phyloP scores from a whole-genome alignment of 345 rosid species.

The Laguncularia racemosa region DNA sequence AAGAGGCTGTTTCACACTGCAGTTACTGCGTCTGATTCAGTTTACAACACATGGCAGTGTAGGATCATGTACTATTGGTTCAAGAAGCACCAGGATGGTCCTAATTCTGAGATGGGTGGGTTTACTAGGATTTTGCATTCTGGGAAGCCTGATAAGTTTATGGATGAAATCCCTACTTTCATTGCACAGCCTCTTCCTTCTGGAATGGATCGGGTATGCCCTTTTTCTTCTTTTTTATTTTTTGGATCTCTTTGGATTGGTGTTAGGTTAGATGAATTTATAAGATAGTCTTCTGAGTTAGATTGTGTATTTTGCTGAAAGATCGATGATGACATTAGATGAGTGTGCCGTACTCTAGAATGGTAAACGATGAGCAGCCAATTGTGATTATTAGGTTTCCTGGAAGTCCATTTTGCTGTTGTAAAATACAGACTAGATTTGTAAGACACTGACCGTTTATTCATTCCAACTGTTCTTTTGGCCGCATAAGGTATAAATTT shows the following conservation, averaged over 20 bases:
- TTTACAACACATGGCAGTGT: constrained; percentile 97
- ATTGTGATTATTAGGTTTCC: no score
- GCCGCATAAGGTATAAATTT: no score
- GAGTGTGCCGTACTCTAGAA: no score
- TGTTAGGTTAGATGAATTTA: neutral
- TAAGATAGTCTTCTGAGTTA: no score
- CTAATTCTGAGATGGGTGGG: constrained; percentile 84
- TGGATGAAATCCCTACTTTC: constrained; percentile 98
- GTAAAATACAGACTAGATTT: no score
- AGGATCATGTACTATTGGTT: constrained; percentile 98
- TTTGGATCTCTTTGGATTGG: neutral
- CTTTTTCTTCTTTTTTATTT: neutral
- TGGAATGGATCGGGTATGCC: constrained; percentile 83
- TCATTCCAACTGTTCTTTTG: no score
- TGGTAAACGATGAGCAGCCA: no score
- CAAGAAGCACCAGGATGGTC: constrained; percentile 53
- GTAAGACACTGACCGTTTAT: no score
- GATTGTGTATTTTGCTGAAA: neutral
- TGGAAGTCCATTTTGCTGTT: no score
- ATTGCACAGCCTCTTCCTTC: constrained; percentile 86
- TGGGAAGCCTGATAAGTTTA: constrained; percentile 71
- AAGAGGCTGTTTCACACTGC: constrained; percentile 92
- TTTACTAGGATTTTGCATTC: constrained; percentile 94
- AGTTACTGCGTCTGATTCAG: constrained; percentile 89
- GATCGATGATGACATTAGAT: neutral